A percentile compares a stretch with the other conserved stretches of the same genome.
phyloP scores from a whole-genome alignment of 306 rosid genomes.

The Mimosa pudica region DNA sequence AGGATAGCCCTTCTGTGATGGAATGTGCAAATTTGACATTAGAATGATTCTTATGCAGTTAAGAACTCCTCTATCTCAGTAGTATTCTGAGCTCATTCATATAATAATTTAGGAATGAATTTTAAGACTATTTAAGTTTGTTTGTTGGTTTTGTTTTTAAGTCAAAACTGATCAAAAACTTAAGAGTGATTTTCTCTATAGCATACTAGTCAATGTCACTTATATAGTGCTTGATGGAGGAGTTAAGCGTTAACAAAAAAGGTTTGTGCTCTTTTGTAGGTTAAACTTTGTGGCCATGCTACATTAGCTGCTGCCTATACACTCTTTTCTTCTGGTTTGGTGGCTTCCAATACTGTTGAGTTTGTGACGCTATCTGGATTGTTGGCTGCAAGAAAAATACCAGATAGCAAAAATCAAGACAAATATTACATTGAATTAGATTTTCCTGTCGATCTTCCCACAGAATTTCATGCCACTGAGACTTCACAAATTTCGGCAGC shows the following conservation, averaged over 20 bases:
- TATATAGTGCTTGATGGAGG: slow-evolving; percentile 1
- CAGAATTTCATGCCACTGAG: slow-evolving; percentile 44
- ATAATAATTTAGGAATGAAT: background rate
- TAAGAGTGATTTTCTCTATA: background rate
- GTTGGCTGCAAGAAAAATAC: slow-evolving; percentile 49
- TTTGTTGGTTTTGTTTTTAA: background rate
- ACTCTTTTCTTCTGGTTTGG: slow-evolving; percentile 54
- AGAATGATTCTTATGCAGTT: background rate
- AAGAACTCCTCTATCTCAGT: background rate
- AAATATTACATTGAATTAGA: slow-evolving; percentile 51
- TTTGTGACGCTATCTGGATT: slow-evolving; percentile 71
- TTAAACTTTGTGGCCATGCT: slow-evolving; percentile 85
- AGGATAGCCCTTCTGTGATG: too few relatives aligned
- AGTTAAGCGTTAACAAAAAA: background rate
- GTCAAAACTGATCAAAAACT: background rate
- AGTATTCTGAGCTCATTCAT: background rate
- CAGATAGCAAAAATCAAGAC: slow-evolving; percentile 28
- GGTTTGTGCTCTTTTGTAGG: slow-evolving; percentile 42
- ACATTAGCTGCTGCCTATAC: slow-evolving; percentile 76
- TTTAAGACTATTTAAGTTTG: background rate
- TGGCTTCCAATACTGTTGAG: slow-evolving; percentile 47
- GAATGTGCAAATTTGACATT: background rate
- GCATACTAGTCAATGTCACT: background rate
- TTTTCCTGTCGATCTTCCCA: slow-evolving; percentile 46
- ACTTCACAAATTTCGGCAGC: slow-evolving; percentile 46